These are phyloP conservation scores for Calonectria crousiana DNA, from an alignment of 2,329 filamentous ascomycete genomes.

Conservation along the genomic window DNA sequence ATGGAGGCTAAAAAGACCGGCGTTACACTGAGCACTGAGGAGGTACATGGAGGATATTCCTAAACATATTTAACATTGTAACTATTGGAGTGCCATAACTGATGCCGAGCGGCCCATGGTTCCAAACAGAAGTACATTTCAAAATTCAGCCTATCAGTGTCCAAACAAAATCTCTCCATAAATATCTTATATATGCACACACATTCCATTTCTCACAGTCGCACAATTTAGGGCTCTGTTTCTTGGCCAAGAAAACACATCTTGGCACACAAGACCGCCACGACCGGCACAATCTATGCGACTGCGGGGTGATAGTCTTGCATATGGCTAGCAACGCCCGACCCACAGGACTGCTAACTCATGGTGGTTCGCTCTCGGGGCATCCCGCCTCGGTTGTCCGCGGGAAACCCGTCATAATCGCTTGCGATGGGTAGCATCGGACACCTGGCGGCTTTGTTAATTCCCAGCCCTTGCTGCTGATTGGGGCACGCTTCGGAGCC, in stretches of 20 bases:
- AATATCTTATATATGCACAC: background rate
- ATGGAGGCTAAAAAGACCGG: conserved; percentile 22
- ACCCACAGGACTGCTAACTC: conserved; percentile 9
- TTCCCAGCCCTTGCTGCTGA: background rate
- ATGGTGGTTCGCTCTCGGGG: background rate
- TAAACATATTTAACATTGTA: background rate
- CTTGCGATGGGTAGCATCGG: conserved; percentile 1
- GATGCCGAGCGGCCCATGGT: background rate
- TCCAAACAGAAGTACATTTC: background rate
- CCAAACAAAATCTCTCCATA: background rate
- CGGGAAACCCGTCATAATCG: background rate
- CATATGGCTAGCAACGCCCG: conserved; percentile 10
- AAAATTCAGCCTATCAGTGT: background rate
- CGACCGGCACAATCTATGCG: background rate
- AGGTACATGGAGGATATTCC: conserved; percentile 23
- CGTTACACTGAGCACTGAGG: conserved; percentile 3
- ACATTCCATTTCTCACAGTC: background rate
- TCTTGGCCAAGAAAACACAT: background rate
- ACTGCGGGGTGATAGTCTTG: conserved; percentile 12
- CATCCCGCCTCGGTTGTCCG: conserved; percentile 11
- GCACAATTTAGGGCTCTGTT: background rate
- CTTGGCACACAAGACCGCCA: background rate
- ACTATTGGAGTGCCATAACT: background rate
- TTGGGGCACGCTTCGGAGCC: background rate
- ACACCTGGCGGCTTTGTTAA: background rate